These are phyloP conservation scores for Juglanconis sp. DNA, from an alignment of 2,329 filamentous ascomycete genomes.

Conservation along the genomic window DNA sequence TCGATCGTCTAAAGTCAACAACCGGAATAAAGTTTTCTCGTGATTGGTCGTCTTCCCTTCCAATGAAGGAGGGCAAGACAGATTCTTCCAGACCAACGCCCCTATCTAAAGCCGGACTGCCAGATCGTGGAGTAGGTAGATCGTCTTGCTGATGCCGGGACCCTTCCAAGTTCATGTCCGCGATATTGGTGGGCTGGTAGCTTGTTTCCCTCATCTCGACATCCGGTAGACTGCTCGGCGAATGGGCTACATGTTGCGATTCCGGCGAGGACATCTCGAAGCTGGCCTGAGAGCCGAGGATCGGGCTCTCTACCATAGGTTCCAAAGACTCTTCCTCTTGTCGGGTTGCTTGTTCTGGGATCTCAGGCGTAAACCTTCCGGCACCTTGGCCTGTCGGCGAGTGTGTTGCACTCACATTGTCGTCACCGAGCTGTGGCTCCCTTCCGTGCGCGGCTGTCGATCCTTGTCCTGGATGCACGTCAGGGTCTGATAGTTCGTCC, in stretches of 20 bases:
- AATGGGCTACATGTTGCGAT: background rate
- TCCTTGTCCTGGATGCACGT: constrained; percentile 13
- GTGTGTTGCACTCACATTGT: constrained; percentile 21
- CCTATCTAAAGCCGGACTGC: constrained; percentile 4
- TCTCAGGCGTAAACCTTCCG: constrained; percentile 16
- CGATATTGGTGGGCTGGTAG: background rate
- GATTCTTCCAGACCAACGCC: constrained; percentile 9
- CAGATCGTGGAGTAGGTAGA: background rate
- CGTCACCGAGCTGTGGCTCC: constrained; percentile 15
- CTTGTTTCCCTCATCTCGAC: background rate
- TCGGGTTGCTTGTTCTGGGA: constrained; percentile 20
- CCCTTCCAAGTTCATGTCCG: constrained; percentile 2
- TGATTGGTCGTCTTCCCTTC: constrained; percentile 13
- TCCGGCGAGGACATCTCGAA: constrained; percentile 9
- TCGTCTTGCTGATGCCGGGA: background rate
- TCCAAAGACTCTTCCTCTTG: constrained; percentile 12
- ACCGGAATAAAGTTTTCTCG: constrained; percentile 22
- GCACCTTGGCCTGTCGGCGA: constrained; percentile 17
- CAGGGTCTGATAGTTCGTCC: constrained; percentile 10
- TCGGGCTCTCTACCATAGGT: constrained; percentile 24
- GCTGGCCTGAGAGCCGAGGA: constrained; percentile 30
- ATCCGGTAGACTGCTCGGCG: background rate
- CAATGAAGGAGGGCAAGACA: constrained; percentile 12
- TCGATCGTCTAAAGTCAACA: constrained; percentile 40
- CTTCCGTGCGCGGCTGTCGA: constrained; percentile 13